Conservation (phyloP, 345 rosid genomes). For the Boechera retrofracta region DNA sequence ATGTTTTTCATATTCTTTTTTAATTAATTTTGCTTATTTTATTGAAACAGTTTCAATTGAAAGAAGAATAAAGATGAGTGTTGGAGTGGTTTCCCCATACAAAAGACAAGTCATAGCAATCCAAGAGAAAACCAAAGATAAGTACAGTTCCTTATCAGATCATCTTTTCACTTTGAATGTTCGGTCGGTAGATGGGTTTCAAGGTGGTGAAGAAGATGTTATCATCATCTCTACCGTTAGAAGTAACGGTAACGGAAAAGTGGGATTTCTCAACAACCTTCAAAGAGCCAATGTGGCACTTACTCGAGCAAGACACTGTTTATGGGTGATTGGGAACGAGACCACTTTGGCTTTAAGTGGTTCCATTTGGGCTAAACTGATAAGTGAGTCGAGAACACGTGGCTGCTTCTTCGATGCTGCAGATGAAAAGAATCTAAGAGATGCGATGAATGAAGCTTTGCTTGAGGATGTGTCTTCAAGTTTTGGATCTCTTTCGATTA, state of each 20-base stretch:
- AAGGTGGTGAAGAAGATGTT: constrained; percentile 54
- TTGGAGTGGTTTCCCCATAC: constrained; percentile 54
- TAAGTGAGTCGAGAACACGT: constrained; percentile 43
- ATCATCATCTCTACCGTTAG: constrained; percentile 55
- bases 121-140: constrained; percentile 38
- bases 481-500: constrained; percentile 24
- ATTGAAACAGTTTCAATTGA: constrained; percentile 18
- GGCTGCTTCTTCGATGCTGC: constrained; percentile 43
- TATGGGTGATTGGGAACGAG: constrained; percentile 56
- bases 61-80: constrained; percentile 31
- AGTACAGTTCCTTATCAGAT: not conserved
- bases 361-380: constrained; percentile 46
- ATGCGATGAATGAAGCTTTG: constrained; percentile 28
- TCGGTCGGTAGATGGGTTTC: constrained; percentile 53
- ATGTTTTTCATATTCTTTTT: not conserved
- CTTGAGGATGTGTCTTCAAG: constrained; percentile 27
- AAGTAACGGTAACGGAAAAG: constrained; percentile 41
- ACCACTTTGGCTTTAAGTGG: constrained; percentile 39
- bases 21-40: too few species aligned
- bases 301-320: constrained; percentile 49
- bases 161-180: constrained; percentile 42
- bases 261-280: constrained; percentile 47
- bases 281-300: constrained; percentile 48
- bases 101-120: constrained; percentile 51
- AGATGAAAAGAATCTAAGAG: constrained; percentile 32